Evolutionary conservation across 129 eudicot genomes (phyloP), one percentile per base, ranked within the genome.

Genomic region (Flaveria trinervia): DNA sequence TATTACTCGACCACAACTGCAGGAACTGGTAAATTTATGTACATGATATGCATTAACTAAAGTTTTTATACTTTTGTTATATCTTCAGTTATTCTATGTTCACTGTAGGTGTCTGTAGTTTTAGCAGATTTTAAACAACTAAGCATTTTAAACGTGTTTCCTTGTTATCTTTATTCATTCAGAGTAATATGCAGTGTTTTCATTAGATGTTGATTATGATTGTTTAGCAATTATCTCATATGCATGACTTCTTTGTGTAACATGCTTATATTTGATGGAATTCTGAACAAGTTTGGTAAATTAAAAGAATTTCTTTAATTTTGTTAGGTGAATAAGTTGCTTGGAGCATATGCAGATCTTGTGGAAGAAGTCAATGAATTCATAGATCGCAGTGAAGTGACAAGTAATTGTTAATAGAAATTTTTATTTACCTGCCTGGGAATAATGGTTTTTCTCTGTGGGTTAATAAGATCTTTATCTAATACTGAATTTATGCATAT

Each of bases 281-380:
- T 64, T 15, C 73, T 73, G 67, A 74, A 56, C 61, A 71, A 48
- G 52, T 56, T 79, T 17, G 45, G 73, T 74, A 77, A 70, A 23
- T 64, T 55, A 77, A 56, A 51, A 74, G 80, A 26, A 25, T 71
- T n/a, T 43, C 9, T 81, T 61, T 68, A 22, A 54, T 77, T 75
- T 51, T 89, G 64, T 68, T 75, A 93, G 98, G 93, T 90, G 65
- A 76, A 82, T 67, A 82, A 79, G 61, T 78, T 89, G 82, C 90
- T 93, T 85, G 91, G 88, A 77, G 77, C 78, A 54, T 85, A 86
- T 75, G 82, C 89, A 36, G 96, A 90, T 66, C 90, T 93, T 33
- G 89, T 84, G 91, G 96, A 88, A 44, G 96, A 83, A 61, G 87
- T 92, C 81, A 84, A 84, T 69, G 93, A 93, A 77, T 88, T 90